Evolutionary conservation across 352 stramenopile genomes (phyloP).

Genomic region (Phytophthora tubulina): DNA sequence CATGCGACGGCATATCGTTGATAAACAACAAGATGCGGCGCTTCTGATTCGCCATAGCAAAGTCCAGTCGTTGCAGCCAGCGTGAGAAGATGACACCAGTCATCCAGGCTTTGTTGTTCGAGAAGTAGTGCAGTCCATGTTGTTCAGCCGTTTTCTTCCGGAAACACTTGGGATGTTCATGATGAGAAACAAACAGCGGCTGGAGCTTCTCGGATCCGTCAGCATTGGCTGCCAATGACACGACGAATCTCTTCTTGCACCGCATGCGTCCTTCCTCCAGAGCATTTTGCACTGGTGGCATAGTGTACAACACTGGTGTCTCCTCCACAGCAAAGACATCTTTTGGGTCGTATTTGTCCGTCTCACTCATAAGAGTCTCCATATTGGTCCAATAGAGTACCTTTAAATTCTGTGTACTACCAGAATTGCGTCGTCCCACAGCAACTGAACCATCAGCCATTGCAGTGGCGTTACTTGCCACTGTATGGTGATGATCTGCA

Average conservation of each 20-base stretch:
- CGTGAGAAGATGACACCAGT: constrained; percentile 87
- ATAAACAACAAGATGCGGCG: constrained; percentile 82
- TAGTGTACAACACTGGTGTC: constrained; percentile 78
- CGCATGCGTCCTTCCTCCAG: constrained; percentile 61
- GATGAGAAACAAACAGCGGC: constrained; percentile 84
- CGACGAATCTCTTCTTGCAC: constrained; percentile 79
- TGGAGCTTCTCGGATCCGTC: constrained; percentile 82
- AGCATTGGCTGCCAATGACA: constrained; percentile 71
- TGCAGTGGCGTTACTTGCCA: background rate
- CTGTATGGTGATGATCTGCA: constrained; percentile 54
- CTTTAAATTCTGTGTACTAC: constrained; percentile 27
- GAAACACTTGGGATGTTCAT: constrained; percentile 83
- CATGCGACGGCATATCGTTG: constrained; percentile 82
- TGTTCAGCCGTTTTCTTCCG: constrained; percentile 80
- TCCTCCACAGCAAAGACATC: constrained; percentile 86
- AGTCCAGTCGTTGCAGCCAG: constrained; percentile 84
- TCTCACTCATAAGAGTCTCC: constrained; percentile 68
- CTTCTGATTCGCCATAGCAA: constrained; percentile 80
- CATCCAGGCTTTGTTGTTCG: constrained; percentile 87
- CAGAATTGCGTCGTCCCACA: background rate
- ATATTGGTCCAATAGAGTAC: constrained; percentile 71
- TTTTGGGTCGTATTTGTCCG: constrained; percentile 77
- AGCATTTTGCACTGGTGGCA: constrained; percentile 59
- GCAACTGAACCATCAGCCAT: background rate
- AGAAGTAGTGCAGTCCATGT: constrained; percentile 86